These are phyloP conservation scores for Vanrija sp. DNA, from an alignment of 1,284 basidiomycete species.

Conservation along the genomic window DNA sequence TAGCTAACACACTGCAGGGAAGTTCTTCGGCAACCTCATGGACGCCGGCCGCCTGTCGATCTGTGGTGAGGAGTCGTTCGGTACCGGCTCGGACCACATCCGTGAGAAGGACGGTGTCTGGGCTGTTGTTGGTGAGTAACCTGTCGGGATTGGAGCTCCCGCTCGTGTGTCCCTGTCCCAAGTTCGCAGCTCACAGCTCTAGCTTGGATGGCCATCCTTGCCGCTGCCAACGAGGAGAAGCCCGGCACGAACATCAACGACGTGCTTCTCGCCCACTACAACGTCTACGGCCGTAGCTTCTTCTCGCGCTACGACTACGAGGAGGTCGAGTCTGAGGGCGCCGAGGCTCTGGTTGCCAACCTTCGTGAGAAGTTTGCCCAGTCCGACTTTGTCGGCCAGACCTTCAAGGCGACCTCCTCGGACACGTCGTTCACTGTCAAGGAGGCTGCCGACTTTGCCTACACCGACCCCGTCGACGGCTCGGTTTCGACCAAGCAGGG, in stretches of 20 bases:
- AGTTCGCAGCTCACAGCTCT: neutral
- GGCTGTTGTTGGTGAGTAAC: conserved; percentile 77
- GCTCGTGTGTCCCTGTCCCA: neutral
- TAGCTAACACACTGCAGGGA: conserved; percentile 60
- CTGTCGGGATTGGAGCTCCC: neutral
- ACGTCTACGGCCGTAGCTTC: conserved; percentile 92
- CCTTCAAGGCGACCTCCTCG: conserved; percentile 64
- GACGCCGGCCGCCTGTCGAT: conserved; percentile 95
- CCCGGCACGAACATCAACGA: conserved; percentile 81
- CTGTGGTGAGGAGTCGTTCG: conserved; percentile 98
- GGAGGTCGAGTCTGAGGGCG: conserved; percentile 87
- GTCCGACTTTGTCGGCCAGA: conserved; percentile 63
- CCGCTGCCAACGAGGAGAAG: conserved; percentile 81
- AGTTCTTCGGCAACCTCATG: conserved; percentile 99
- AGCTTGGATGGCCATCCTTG: conserved; percentile 96
- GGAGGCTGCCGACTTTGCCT: conserved; percentile 81
- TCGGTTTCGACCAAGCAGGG: conserved; percentile 94
- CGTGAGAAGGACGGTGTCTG: conserved; percentile 99
- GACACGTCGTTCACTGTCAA: conserved; percentile 72
- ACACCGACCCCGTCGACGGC: conserved; percentile 95
- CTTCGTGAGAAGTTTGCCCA: conserved; percentile 69
- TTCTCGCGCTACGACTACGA: conserved; percentile 99
- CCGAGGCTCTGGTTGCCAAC: conserved; percentile 75
- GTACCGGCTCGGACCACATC: conserved; percentile 99
- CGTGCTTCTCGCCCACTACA: conserved; percentile 80